phyloP scores from a whole-genome alignment of 75 land plant genomes.

The Pinus tabuliformis region DNA sequence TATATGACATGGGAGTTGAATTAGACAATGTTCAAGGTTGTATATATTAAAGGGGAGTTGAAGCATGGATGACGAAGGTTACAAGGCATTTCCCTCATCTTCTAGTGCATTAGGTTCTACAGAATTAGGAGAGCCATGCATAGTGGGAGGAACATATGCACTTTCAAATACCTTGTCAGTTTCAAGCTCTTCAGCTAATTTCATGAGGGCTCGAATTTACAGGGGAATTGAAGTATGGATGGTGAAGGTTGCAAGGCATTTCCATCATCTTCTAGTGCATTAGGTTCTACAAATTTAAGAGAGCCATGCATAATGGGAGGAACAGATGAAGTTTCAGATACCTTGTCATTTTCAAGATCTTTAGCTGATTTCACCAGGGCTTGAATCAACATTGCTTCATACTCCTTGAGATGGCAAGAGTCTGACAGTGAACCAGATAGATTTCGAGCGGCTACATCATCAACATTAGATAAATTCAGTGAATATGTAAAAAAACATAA shows the following conservation, averaged over 20 bases:
- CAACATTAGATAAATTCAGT: neutral
- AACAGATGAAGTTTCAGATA: neutral
- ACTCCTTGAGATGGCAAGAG: neutral
- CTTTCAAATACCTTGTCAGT: neutral
- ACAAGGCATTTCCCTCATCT: neutral
- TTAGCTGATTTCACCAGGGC: neutral
- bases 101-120: neutral
- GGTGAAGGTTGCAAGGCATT: no score
- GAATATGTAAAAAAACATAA: no score
- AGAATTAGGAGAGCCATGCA: neutral
- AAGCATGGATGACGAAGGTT: neutral
- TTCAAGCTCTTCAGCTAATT: neutral
- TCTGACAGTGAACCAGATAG: neutral
- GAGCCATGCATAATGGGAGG: neutral
- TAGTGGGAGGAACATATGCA: neutral
- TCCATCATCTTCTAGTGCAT: no score
- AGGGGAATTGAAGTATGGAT: no score
- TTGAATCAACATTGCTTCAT: neutral
- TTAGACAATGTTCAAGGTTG: no score
- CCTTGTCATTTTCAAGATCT: neutral
- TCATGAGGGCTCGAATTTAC: neutral
- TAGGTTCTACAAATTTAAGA: neutral
- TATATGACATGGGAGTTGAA: slow-evolving; percentile 16
- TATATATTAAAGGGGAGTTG: no score
- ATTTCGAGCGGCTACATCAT: slow-evolving; percentile 10